Percentiles rank a stretch among this genome's conserved stretches.
phyloP scores from a whole-genome alignment of 116 monocot genomes.

The Zostera marina region DNA sequence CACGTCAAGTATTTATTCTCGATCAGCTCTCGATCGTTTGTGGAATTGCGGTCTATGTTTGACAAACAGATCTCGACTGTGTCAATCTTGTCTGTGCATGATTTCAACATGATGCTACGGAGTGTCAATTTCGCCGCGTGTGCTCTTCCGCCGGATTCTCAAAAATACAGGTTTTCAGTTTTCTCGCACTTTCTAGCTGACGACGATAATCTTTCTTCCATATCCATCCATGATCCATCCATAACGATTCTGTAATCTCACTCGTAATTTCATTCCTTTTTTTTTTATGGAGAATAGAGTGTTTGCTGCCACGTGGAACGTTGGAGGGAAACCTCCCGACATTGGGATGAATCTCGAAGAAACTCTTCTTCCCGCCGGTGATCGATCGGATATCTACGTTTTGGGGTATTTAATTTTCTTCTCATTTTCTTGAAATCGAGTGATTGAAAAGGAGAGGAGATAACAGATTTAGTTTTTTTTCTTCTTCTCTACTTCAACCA shows the following conservation, averaged over 20 bases:
- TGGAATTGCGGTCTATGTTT: too few species aligned
- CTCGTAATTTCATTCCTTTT: not conserved
- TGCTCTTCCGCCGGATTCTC: not conserved
- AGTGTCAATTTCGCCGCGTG: not conserved
- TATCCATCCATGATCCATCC: not conserved
- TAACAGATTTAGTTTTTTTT: too few species aligned
- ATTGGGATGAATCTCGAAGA: slow-evolving; percentile 35
- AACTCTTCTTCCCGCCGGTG: slow-evolving; percentile 49
- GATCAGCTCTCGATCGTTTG: too few species aligned
- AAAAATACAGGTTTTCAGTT: not conserved
- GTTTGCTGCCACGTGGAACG: slow-evolving; percentile 87
- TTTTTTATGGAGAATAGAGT: slow-evolving; percentile 17
- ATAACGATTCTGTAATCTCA: not conserved
- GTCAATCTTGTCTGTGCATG: not conserved
- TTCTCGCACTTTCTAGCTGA: not conserved
- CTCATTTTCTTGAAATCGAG: not conserved
- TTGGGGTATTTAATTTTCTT: slow-evolving; percentile 47
- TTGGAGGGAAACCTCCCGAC: slow-evolving; percentile 65
- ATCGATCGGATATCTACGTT: slow-evolving; percentile 74
- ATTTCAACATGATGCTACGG: not conserved
- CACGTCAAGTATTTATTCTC: too few species aligned
- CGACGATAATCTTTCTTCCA: not conserved
- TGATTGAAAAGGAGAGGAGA: not conserved
- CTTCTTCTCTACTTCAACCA: too few species aligned
- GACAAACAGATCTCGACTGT: too few species aligned